These are phyloP conservation scores for Pythium utonaiense DNA, from an alignment of 352 stramenopile species.

Conservation along the genomic window DNA sequence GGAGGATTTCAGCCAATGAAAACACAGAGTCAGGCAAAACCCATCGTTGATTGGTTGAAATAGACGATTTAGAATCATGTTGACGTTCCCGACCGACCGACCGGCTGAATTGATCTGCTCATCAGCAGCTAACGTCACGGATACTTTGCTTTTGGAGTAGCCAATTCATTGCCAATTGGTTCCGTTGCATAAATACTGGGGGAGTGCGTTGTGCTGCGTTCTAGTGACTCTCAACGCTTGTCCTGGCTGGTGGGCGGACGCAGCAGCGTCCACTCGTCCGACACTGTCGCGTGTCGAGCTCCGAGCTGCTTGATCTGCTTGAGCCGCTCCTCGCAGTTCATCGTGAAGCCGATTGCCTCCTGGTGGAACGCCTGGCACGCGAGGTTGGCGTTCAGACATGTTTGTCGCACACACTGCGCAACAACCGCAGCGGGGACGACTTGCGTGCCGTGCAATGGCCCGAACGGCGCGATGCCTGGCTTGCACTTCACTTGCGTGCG, in stretches of 20 bases:
- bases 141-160: no score
- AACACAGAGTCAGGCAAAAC: not conserved
- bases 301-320: slow-evolving; percentile 87
- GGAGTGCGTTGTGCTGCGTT: not conserved
- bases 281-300: slow-evolving; percentile 39
- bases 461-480: slow-evolving; percentile 65
- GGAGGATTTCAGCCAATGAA: slow-evolving; percentile 21
- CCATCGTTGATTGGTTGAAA: slow-evolving; percentile 17
- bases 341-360: slow-evolving; percentile 70
- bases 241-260: not conserved
- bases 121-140: no score
- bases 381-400: slow-evolving; percentile 80
- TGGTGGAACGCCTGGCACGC: slow-evolving; percentile 83
- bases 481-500: slow-evolving; percentile 74
- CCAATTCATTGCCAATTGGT: no score
- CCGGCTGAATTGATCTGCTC: not conserved
- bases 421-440: slow-evolving; percentile 60
- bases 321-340: slow-evolving; percentile 80
- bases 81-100: slow-evolving; percentile 19
- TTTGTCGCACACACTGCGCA: slow-evolving; percentile 67
- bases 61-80: slow-evolving; percentile 9
- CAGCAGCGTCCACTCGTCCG: slow-evolving; percentile 44
- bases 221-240: not conserved
- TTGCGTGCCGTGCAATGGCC: slow-evolving; percentile 69
- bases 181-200: slow-evolving; percentile 16